Conservation (phyloP, 1,284 basidiomycete species). For the Rhodotorula sp. region DNA sequence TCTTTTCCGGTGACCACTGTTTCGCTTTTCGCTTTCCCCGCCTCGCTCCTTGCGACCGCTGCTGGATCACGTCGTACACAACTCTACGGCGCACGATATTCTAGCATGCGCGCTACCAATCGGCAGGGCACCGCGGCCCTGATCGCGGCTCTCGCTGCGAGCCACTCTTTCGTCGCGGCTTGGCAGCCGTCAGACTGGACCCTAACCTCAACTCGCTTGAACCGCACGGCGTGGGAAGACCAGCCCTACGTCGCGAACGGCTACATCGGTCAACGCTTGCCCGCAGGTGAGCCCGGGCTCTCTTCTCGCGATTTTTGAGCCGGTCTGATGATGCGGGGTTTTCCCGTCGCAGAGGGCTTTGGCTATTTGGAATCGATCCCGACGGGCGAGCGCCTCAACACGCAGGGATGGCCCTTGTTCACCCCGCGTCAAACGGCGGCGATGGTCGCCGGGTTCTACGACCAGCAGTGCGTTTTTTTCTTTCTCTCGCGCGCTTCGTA, state of each 20-base stretch:
- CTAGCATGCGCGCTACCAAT: too few species aligned
- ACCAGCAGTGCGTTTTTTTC: constrained; percentile 24
- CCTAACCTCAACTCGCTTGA: constrained; percentile 23
- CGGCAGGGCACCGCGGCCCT: neutral
- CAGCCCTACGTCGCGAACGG: constrained; percentile 34
- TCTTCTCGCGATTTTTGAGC: too few species aligned
- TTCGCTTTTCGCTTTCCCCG: neutral
- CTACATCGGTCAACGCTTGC: constrained; percentile 45
- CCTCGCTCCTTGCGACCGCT: neutral
- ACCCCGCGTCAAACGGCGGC: constrained; percentile 30
- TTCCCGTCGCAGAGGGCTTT: constrained; percentile 22
- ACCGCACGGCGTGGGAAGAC: constrained; percentile 28
- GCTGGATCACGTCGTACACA: neutral
- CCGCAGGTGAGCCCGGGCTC: constrained; percentile 32
- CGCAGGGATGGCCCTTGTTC: constrained; percentile 39
- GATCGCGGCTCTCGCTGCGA: neutral
- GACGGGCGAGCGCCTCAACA: constrained; percentile 19
- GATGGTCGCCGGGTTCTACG: constrained; percentile 44
- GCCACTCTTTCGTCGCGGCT: neutral
- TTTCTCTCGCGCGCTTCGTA: neutral
- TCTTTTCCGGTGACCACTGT: neutral
- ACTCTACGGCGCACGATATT: too few species aligned
- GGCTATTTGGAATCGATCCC: constrained; percentile 31
- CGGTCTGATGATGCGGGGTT: neutral
- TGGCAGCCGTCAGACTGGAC: constrained; percentile 13